A percentile compares a stretch with the other conserved stretches of the same genome.
Evolutionary conservation across 1,284 basidiomycete genomes (phyloP).

Genomic region (Papiliotrema terrestris): DNA sequence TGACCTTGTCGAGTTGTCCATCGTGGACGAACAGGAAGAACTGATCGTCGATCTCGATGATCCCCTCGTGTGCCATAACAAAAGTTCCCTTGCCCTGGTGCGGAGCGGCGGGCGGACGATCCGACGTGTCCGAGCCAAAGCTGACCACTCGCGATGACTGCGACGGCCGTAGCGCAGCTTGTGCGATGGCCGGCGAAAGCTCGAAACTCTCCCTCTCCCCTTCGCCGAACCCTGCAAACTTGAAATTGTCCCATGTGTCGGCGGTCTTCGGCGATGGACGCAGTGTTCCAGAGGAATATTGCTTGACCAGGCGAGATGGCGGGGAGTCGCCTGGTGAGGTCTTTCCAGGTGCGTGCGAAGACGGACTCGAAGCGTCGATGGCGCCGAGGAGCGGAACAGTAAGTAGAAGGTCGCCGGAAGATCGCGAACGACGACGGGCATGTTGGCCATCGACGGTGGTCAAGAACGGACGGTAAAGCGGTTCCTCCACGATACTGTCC

Average conservation of each 20-base stretch:
- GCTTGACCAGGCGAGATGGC: not conserved
- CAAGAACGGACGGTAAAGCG: not conserved
- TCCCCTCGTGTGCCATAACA: constrained; percentile 16
- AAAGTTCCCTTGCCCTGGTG: not conserved
- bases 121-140: not conserved
- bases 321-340: not conserved
- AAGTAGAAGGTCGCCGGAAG: not conserved
- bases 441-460: not conserved
- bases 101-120: not conserved
- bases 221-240: constrained; percentile 20
- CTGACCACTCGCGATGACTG: not conserved
- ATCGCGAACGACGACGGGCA: not conserved
- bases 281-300: not conserved
- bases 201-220: not conserved
- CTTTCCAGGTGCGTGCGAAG: not conserved
- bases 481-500: not conserved
- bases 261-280: not conserved
- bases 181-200: constrained; percentile 1
- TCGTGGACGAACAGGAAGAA: constrained; percentile 41
- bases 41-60: constrained; percentile 34
- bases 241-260: constrained; percentile 21
- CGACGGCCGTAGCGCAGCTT: not conserved
- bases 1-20: constrained; percentile 25
- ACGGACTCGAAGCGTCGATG: not conserved
- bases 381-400: not conserved